Evolutionary conservation across 257 asterid species (phyloP), one percentile per base, ranked within the genome.

Genomic region (Solanum infundibuliforme): DNA sequence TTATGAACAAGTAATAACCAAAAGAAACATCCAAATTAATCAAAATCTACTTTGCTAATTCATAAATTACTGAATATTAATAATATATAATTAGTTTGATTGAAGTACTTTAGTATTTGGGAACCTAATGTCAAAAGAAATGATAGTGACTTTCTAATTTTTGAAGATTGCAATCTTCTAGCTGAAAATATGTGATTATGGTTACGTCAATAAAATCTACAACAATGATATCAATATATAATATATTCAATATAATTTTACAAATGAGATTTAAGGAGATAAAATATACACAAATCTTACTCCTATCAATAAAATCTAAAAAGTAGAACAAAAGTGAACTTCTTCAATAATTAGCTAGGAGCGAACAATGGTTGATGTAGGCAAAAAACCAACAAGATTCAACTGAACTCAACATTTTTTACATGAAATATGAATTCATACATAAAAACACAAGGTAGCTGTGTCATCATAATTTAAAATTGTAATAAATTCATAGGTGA

Each of bases 121-220:
- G 39, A 81, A 29, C 41, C 68, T 46, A 81, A 81, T 18, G 85
- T 48, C 85, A 81, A 29, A 46, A 43, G 41, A 46, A 62, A 48
- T 46, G 85, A 81, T 18, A 29, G 9, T 5, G 85, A 43, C 66
- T 27, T 7, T 16, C 35, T 27, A 25, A 41, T 12, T 43, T 79
- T 25, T 43, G 65, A 79, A 77, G 65, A 79, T 79, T 27, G 34
- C 84, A 43, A 79, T 79, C 84, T 77, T 77, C 52, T 41, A 41
- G 62, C 7, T 14, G 34, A 43, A 8, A 25, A 41, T 43, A 2
- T 43, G 65, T 79, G 25, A 27, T 8, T 25, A 25, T 9, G 7
- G 12, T 25, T 43, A 43, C 5, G 5, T 7, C 65, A 35, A 0
- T 20, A 7, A 27, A 68, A 68, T 68, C 11, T 6, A 27, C 0